Evolutionary conservation across 225 moss, liverwort and hornwort species (phyloP).

Genomic region (Polytrichum commune): DNA sequence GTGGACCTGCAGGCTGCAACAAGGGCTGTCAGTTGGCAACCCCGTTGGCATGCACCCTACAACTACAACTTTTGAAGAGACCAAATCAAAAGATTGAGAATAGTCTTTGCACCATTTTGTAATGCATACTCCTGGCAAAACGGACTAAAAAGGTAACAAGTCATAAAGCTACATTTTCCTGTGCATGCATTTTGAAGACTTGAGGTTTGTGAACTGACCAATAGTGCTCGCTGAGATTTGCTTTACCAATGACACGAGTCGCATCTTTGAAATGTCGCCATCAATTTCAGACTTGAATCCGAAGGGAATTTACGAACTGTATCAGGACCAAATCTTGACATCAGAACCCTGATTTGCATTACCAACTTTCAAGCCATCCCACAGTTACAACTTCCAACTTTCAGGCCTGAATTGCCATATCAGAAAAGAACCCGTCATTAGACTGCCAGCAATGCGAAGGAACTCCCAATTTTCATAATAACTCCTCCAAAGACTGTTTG

Average conservation of each 20-base stretch:
- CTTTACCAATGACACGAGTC: constrained; percentile 75
- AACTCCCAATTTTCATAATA: no score
- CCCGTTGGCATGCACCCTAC: neutral
- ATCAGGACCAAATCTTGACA: constrained; percentile 88
- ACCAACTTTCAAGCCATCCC: constrained; percentile 99
- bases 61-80: neutral
- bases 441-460: no score
- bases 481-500: no score
- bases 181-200: neutral
- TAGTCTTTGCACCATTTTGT: no score
- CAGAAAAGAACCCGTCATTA: no score
- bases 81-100: neutral
- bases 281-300: constrained; percentile 90
- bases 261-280: constrained; percentile 89
- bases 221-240: constrained; percentile 80
- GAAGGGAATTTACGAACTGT: constrained; percentile 81
- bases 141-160: no score
- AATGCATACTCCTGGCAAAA: no score
- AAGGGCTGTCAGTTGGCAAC: no score
- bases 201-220: constrained; percentile 35
- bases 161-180: no score
- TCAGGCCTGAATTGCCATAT: no score
- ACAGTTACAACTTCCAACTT: constrained; percentile 8
- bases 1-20: no score
- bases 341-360: constrained; percentile 79